Conservation (phyloP, 306 rosid species). For the Medicago lupulina region DNA sequence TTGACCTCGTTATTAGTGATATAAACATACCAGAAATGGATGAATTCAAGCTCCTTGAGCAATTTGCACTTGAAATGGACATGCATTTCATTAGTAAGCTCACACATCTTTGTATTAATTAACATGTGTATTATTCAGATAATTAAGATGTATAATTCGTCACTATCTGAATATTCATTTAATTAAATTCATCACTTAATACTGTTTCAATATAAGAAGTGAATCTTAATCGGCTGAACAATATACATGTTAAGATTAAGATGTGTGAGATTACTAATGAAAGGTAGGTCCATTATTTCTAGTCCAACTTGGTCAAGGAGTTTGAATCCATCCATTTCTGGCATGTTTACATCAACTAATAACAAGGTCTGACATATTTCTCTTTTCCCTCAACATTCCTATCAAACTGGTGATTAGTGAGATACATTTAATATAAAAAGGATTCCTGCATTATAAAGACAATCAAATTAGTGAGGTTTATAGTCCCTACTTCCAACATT, state of each 20-base stretch:
- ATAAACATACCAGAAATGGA: conserved; percentile 93
- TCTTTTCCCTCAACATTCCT: conserved; percentile 70
- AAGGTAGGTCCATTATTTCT: conserved; percentile 93
- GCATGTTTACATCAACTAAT: conserved; percentile 90
- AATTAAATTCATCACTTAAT: too few relatives aligned
- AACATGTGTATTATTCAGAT: neutral
- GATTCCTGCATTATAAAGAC: too few relatives aligned
- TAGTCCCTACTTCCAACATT: too few relatives aligned
- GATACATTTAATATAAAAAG: neutral
- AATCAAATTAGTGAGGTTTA: too few relatives aligned
- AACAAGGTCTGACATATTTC: conserved; percentile 72
- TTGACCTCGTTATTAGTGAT: conserved; percentile 84
- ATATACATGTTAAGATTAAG: neutral
- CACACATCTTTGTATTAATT: conserved; percentile 12
- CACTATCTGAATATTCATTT: too few relatives aligned
- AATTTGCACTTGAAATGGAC: conserved; percentile 87
- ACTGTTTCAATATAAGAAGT: too few relatives aligned
- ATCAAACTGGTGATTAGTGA: conserved; percentile 34
- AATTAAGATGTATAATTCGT: too few relatives aligned
- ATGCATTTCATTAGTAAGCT: conserved; percentile 85
- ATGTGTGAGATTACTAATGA: conserved; percentile 68
- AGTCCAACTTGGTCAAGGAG: conserved; percentile 81
- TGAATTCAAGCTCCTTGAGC: conserved; percentile 88
- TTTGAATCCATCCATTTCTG: conserved; percentile 92
- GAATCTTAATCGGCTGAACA: neutral